Evolutionary conservation across 305 asterid genomes (phyloP).

Genomic region (Salvia sclarea): DNA sequence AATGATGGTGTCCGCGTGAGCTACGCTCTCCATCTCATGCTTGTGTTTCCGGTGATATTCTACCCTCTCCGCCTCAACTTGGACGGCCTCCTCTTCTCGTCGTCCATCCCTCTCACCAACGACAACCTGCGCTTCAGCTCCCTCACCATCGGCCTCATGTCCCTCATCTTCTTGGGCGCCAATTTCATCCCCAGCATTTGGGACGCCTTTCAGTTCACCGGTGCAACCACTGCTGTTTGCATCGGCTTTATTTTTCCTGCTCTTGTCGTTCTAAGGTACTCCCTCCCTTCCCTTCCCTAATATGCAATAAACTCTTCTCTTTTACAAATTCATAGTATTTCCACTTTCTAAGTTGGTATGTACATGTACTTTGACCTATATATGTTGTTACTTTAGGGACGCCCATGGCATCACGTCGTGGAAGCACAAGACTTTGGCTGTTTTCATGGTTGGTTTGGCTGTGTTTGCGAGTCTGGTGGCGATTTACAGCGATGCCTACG

Average conservation of each 20-base stretch:
- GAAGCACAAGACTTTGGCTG: constrained; percentile 44
- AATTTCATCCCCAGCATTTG: constrained; percentile 68
- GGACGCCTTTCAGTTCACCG: constrained; percentile 72
- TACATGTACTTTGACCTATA: background rate
- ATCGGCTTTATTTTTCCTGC: constrained; percentile 61
- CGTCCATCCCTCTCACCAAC: constrained; percentile 37
- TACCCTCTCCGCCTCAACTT: constrained; percentile 56
- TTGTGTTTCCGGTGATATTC: constrained; percentile 58
- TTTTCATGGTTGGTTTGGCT: constrained; percentile 54
- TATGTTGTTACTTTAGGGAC: constrained; percentile 41
- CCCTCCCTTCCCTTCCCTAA: too few relatives aligned
- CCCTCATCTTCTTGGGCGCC: constrained; percentile 51
- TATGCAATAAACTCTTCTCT: too few relatives aligned
- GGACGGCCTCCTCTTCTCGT: constrained; percentile 56
- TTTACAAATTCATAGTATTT: too few relatives aligned
- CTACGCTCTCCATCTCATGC: constrained; percentile 62
- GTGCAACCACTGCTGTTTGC: constrained; percentile 64
- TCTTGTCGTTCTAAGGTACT: constrained; percentile 49
- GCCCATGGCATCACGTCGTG: constrained; percentile 38
- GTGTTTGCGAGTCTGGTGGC: constrained; percentile 50
- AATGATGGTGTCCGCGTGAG: constrained; percentile 58
- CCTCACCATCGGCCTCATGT: constrained; percentile 42
- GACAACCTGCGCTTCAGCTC: constrained; percentile 38
- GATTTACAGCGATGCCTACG: constrained; percentile 46
- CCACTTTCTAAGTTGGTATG: too few relatives aligned